Evolutionary conservation across 2,329 filamentous ascomycete species (phyloP), one percentile per base, ranked within the genome.

Genomic region (Alternaria arbusti): DNA sequence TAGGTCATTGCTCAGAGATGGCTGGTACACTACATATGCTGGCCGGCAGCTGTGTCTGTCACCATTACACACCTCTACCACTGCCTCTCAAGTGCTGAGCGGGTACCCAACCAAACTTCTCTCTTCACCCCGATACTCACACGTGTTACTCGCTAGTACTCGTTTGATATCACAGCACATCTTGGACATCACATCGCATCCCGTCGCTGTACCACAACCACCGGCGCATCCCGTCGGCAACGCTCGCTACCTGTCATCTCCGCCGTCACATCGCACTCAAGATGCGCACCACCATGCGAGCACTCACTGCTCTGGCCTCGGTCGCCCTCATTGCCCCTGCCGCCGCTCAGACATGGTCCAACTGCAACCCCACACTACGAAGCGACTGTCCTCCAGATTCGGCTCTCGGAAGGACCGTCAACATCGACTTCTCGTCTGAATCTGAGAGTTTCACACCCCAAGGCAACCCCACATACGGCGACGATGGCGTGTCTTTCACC

Each of bases 341-440:
- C 9, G 55, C 74, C 20, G 84, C 84, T 46, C 86, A 88, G 70
- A 88, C 86, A 59, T 88, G 82, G 73, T 85, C 82, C 55, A 82
- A 79, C 65, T 88, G 86, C 80, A 87, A 89, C 74, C 86, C 87
- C 15, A 83, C 84, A 58, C 74, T 68, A 73, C 84, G 83, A 83
- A 85, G 82, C 63, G 75, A 77, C 65, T 98, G 95, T 74, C 87
- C 91, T 6, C 79, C 92, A 56, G 85, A 97, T 77, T 88, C 92
- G 8, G 95, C 94, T 1, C 87, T 98, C 5, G 94, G 93, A 61
- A 92, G 89, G 84, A 87, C 91, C n/a, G 90, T 94, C 72, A 86
- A 88, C 66, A 90, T 96, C 80, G 93, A 97, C 82, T 97, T 98
- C 81, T 90, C 88, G 32, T 84, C 91, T 65, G 81, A 84, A 28